Conservation (phyloP, 257 asterid genomes). For the Rubia yunnanensis region DNA sequence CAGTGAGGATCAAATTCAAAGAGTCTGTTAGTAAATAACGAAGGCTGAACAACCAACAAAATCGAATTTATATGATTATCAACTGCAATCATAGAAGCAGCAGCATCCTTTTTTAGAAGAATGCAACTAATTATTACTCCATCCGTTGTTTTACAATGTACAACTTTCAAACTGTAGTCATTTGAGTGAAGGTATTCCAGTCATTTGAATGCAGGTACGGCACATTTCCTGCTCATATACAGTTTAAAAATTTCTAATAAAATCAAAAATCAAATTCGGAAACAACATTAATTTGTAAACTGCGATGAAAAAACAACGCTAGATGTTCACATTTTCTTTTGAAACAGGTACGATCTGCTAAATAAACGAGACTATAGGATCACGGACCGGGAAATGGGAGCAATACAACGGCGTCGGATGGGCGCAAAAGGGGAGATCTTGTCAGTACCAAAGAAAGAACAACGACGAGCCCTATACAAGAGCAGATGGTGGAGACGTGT, state of each 20-base stretch:
- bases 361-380: not conserved
- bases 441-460: slow-evolving; percentile 60
- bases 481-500: slow-evolving; percentile 73
- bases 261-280: not conserved
- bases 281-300: not conserved
- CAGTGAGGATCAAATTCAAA: not conserved
- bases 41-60: not conserved
- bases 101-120: not conserved
- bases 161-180: not conserved
- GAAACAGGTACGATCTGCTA: not conserved
- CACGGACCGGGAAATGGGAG: slow-evolving; percentile 50
- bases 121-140: not conserved
- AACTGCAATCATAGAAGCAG: not conserved
- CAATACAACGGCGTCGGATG: slow-evolving; percentile 32
- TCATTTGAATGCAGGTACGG: not conserved
- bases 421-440: slow-evolving; percentile 46
- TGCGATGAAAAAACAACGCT: not conserved
- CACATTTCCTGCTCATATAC: not conserved
- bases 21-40: not conserved
- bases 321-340: not conserved
- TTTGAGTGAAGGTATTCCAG: not conserved
- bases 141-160: not conserved
- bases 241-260: not conserved
- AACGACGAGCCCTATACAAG: slow-evolving; percentile 50
- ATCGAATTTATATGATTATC: not conserved